These are phyloP conservation scores for Taiozyma onychis DNA, from an alignment of 1,139 yeast genomes.

Conservation along the genomic window DNA sequence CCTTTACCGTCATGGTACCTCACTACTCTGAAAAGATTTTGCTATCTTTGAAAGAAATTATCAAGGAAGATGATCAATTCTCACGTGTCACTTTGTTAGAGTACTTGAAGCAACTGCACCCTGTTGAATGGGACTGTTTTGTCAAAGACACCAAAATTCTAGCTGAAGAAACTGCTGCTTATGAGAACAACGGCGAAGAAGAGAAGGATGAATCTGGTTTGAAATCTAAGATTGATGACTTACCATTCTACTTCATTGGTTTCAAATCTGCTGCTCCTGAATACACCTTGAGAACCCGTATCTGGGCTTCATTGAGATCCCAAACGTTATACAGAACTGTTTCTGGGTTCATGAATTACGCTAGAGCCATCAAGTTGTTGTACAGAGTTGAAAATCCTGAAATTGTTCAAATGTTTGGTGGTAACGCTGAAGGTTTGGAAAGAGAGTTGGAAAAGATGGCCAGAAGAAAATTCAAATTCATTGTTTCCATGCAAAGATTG, in stretches of 20 bases:
- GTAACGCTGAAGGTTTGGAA: conserved; percentile 92
- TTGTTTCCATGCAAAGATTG: conserved; percentile 98
- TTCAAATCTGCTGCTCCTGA: conserved; percentile 99
- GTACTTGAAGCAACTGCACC: conserved; percentile 95
- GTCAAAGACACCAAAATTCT: conserved; percentile 97
- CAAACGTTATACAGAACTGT: conserved; percentile 98
- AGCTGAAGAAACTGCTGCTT: conserved; percentile 95
- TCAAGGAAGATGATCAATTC: conserved; percentile 97
- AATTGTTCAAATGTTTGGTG: conserved; percentile 96
- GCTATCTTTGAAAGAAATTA: conserved; percentile 91
- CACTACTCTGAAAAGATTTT: conserved; percentile 97
- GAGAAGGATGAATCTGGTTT: conserved; percentile 68
- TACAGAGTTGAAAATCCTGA: conserved; percentile 99
- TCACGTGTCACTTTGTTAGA: conserved; percentile 95
- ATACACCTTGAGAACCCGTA: conserved; percentile 95
- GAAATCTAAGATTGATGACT: conserved; percentile 89
- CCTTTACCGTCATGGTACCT: conserved; percentile 95
- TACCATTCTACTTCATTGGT: conserved; percentile 98
- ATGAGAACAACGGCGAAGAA: conserved; percentile 62
- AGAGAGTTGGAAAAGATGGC: conserved; percentile 98
- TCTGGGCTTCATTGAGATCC: conserved; percentile 98
- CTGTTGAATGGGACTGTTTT: conserved; percentile 99
- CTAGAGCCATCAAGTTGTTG: conserved; percentile 93
- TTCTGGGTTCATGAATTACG: conserved; percentile 98
- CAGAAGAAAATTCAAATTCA: conserved; percentile 94